Evolutionary conservation across 805 yeast genomes (phyloP), one percentile per base, ranked within the genome.

Genomic region (Schwanniomyces occidentalis): DNA sequence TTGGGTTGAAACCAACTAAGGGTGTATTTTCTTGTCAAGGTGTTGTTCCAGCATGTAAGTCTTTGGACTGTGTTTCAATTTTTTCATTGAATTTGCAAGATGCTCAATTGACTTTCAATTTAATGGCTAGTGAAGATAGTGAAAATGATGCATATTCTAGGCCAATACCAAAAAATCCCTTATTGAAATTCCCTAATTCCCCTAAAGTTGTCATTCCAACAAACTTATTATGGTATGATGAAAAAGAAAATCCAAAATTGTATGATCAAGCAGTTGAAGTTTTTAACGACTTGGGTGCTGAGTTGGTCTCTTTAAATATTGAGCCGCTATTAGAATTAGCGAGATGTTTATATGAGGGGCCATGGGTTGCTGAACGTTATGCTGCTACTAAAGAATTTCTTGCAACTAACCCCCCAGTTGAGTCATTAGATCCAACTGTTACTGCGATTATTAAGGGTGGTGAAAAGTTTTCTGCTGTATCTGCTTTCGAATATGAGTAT

Each of bases 311-410:
- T 8, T 58, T 81, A 27, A 90, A 88, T 61, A 90, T 91, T 56
- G 60, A 81, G 12, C 85, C 89, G 4, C 68, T 91, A 25, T 68
- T 86, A 41, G 85, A 84, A 23, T 71, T 91, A 38, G 99, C 98
- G 12, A 78, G 78, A 48, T 85, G 93, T 54, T 72, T 91, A 23
- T 91, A 91, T 57, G 97, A 91, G 54, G 99, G 99, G 39, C 85
- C 98, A n/a, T 91, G 99, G 99, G 98, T 91, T 8, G 87, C 95
- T 16, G 99, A 91, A 66, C 77, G 99, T 49, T 89, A 80, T 64
- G 80, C 87, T 43, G 96, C 96, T 16, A 76, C 80, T 23, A 75
- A 78, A 48, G 86, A 83, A 26, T 85, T 84, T 47, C 71, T 86
- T 38, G 76, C 76, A 18, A 70, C 84, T 6, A 74, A 80, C 52